Base-by-base conservation (phyloP, 2,329 filamentous ascomycete species). In the Diaporthe humulicola region DNA sequence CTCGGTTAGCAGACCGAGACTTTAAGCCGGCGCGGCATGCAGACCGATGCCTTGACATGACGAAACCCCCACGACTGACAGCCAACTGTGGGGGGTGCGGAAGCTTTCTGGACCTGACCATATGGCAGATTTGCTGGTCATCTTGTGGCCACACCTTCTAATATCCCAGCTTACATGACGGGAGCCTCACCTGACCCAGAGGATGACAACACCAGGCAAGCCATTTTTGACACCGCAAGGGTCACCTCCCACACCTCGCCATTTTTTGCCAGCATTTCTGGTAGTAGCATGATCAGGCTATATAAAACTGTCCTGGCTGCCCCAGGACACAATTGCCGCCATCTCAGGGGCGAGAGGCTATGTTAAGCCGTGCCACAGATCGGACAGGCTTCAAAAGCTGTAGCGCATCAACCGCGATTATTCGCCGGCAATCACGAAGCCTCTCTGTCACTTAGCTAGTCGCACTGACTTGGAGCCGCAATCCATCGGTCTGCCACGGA, bases 1-100 rank as follows among this genome's bases (percentile, higher is more conserved):
- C 48, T 69, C 64, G 64, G 48, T 40, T 69, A 17, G 45, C 48
- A 69, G 48, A 40, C 64, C 48, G 48, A 69, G 64, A 22, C 64
- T 40, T 33, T 40, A 17, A 54, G 12, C 40, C 64, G 61, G 61
- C 61, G 61, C 48, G 64, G 64, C 64, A 38, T 38, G 33, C 42
- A 66, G 7, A 33, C 19, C 64, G 33, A 48, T 42, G 40, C 22
- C 61, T 56, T 69, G 71, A 73, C 71, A 73, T 64, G 19, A 73
- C 28, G 48, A 67, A 73, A 73, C 50, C 57, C 71, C 71, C 71
- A 64, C 57, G 38, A 42, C 45, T 30, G 42, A 22, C 30, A 14
- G 64, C 42, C 42, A 42, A 19, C 45, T 73, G 71, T 56, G 71
- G 60, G 71, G 71, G 48, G 38, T 19, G 4, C 9, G 12, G n/a